Conservation (phyloP, 73 alveolate species). For the Effrenium voratum region DNA sequence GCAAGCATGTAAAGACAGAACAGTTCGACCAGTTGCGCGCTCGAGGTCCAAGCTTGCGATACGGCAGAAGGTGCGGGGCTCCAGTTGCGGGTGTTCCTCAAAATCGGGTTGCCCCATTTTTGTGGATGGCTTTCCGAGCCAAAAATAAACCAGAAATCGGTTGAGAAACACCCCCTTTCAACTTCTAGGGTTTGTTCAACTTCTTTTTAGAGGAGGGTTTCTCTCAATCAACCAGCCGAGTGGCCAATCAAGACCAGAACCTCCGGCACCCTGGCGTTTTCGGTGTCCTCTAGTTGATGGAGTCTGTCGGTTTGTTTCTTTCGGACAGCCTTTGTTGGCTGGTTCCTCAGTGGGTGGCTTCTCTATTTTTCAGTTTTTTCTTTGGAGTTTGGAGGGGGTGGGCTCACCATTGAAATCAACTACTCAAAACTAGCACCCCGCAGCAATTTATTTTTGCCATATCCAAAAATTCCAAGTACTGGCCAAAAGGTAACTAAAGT, state of each 20-base stretch:
- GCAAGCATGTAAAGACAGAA: not conserved
- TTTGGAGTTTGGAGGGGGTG: too few relatives aligned
- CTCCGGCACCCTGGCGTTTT: too few relatives aligned
- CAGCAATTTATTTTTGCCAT: not conserved
- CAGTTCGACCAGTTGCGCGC: not conserved
- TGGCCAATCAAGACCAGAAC: too few relatives aligned
- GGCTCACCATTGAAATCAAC: too few relatives aligned
- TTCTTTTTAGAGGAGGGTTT: not conserved
- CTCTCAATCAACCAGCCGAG: not conserved
- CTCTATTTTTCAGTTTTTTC: too few relatives aligned
- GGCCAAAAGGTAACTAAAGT: not conserved
- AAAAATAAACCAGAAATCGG: not conserved
- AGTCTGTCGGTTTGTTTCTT: not conserved
- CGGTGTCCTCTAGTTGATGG: not conserved
- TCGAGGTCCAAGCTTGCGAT: slow-evolving; percentile 75
- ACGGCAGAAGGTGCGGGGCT: slow-evolving; percentile 48
- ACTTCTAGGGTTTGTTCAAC: not conserved
- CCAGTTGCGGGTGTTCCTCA: not conserved
- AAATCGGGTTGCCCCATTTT: not conserved
- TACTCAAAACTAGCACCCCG: too few relatives aligned
- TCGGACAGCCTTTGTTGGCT: too few relatives aligned
- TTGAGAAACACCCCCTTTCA: not conserved
- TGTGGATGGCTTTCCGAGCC: not conserved
- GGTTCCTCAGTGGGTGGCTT: too few relatives aligned
- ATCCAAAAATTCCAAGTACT: not conserved